Base-by-base conservation (phyloP, 305 asterid species). In the Stenogyne calaminthoides region DNA sequence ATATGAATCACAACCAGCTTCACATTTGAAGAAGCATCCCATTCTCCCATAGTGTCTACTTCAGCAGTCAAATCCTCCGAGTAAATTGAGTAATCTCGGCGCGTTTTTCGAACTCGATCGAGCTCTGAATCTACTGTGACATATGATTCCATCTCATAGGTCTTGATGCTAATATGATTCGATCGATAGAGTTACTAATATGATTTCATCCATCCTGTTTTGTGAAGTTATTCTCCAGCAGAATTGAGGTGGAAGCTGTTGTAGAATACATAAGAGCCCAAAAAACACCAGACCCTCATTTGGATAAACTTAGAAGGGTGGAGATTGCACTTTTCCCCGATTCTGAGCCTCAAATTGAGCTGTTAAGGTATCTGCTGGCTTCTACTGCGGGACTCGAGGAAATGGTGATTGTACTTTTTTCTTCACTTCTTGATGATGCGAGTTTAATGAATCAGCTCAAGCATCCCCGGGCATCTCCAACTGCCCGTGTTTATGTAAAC, bases 341-440 rank as follows among this genome's bases (percentile, higher is more conserved):
- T 42, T 3, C 3, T 7, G 34, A 57, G 65, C 6, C 67, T 51
- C 66, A 74, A 58, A 64, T 70, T 37, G 74, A 59, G 20, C 67
- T 79, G 49, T 62, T 49, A 9, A 75, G 10, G 49, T 44, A 62
- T 76, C 11, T 76, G 55, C n/a, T n/a, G n/a, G n/a, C n/a, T n/a
- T n/a, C n/a, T n/a, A n/a, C n/a, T n/a, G n/a, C n/a, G n/a, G n/a
- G 36, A 20, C 82, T 78, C 16, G 76, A 62, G 59, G 71, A 61
- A 56, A 19, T 78, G 46, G 47, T 39, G 27, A 36, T 75, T 49
- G 0, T 18, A 9, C 60, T n/a, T 19, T 32, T 9, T 12, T 0
- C 0, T 7, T 0, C 20, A 10, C 5, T 32, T 46, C 14, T 5
- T 19, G 25, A 0, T 46, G 73, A 39, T 15, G 65, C 68, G 46